phyloP scores from a whole-genome alignment of 495 filamentous ascomycete genomes.

The Pyronema omphalodes region DNA sequence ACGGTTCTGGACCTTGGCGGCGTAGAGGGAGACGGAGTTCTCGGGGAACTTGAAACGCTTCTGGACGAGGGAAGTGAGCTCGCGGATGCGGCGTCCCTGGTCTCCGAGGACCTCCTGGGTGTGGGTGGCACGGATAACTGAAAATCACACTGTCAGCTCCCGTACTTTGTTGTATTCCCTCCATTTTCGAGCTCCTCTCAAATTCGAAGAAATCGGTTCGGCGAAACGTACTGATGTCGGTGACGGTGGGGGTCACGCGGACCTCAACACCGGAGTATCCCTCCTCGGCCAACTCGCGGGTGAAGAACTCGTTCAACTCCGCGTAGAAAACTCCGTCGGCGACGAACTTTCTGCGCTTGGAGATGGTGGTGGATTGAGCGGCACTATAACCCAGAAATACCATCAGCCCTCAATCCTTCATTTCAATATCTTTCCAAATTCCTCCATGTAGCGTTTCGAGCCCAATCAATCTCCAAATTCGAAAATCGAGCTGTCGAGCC shows the following conservation, averaged over 20 bases:
- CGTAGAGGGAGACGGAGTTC: constrained; percentile 98
- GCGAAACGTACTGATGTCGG: constrained; percentile 69
- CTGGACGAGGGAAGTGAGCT: constrained; percentile 98
- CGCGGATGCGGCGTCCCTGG: constrained; percentile 97
- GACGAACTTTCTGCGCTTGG: constrained; percentile 99
- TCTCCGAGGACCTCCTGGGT: constrained; percentile 99
- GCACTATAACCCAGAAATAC: constrained; percentile 11
- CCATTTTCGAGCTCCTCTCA: not conserved
- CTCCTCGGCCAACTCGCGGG: constrained; percentile 98
- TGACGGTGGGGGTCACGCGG: constrained; percentile 97
- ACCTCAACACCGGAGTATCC: constrained; percentile 99
- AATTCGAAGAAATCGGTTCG: not conserved
- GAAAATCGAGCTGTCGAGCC: not conserved
- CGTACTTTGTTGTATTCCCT: not conserved
- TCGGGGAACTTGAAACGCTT: constrained; percentile 99
- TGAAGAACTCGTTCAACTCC: constrained; percentile 99
- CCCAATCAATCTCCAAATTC: not conserved
- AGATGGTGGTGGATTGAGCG: constrained; percentile 35
- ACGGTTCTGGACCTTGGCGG: constrained; percentile 99
- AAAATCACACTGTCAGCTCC: constrained; percentile 1
- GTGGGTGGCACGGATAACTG: constrained; percentile 96
- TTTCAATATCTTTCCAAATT: not conserved
- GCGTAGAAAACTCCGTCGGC: constrained; percentile 99
- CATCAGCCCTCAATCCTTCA: constrained; percentile 5
- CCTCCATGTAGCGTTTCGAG: not conserved